These are phyloP conservation scores for Macrophomina pseudophaseolina DNA, from an alignment of 2,329 filamentous ascomycete species.

Conservation along the genomic window DNA sequence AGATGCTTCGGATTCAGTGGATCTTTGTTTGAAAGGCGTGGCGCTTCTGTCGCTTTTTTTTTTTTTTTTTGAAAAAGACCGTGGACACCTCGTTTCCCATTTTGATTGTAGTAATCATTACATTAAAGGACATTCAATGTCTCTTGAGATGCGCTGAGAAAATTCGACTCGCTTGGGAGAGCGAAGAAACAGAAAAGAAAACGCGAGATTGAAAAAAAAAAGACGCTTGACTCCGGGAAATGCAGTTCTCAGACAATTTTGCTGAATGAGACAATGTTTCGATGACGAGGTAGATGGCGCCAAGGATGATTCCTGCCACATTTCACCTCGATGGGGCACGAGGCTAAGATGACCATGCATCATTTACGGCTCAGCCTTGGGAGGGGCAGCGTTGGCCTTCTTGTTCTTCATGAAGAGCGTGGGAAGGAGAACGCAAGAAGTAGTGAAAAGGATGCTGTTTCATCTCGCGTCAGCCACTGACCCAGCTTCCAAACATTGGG, in stretches of 20 bases:
- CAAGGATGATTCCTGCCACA: background rate
- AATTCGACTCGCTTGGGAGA: background rate
- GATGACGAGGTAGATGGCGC: background rate
- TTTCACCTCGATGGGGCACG: too few species aligned
- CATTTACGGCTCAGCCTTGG: conserved; percentile 35
- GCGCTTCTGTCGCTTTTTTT: background rate
- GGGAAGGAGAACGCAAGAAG: conserved; percentile 51
- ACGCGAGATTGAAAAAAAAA: background rate
- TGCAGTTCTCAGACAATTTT: conserved; percentile 2
- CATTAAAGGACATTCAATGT: conserved; percentile 17
- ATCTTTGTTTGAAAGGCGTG: too few species aligned
- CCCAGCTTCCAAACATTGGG: too few species aligned
- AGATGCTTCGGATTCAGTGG: too few species aligned
- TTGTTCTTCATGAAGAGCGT: conserved; percentile 57
- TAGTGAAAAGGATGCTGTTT: conserved; percentile 52
- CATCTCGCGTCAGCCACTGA: conserved; percentile 29
- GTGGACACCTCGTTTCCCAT: conserved; percentile 3
- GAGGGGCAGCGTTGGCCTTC: conserved; percentile 43
- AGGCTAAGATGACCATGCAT: background rate
- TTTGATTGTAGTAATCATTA: conserved; percentile 20
- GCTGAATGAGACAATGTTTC: conserved; percentile 12
- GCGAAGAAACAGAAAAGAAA: background rate
- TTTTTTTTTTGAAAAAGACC: background rate
- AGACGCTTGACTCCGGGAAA: conserved; percentile 5
- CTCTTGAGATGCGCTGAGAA: background rate